phyloP scores from a whole-genome alignment of 176 grass and related monocot genomes.

The Zoysia pacifica region DNA sequence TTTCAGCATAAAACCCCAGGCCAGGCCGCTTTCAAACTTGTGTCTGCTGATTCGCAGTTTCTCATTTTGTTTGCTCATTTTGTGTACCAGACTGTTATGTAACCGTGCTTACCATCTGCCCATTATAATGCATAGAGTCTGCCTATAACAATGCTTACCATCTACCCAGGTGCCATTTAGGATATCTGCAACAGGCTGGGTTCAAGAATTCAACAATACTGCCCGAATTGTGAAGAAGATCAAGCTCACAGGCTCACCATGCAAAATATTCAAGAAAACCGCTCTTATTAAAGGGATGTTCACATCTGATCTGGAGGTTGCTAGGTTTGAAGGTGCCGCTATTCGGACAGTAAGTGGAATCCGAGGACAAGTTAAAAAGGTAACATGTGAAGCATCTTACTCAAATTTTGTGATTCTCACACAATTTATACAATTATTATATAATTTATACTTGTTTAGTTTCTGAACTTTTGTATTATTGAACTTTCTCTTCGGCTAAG shows the following conservation, averaged over 20 bases:
- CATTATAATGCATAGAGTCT: slow-evolving; percentile 22
- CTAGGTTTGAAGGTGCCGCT: slow-evolving; percentile 94
- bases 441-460: background rate
- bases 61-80: background rate
- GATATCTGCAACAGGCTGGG: slow-evolving; percentile 73
- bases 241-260: slow-evolving; percentile 82
- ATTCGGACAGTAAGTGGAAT: slow-evolving; percentile 90
- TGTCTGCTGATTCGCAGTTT: slow-evolving; percentile 4
- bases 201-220: slow-evolving; percentile 97
- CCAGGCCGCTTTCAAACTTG: background rate
- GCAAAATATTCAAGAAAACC: slow-evolving; percentile 98
- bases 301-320: slow-evolving; percentile 95
- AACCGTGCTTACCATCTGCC: slow-evolving; percentile 31
- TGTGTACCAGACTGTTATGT: slow-evolving; percentile 23
- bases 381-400: slow-evolving; percentile 44
- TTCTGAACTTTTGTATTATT: background rate
- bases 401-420: slow-evolving; percentile 18
- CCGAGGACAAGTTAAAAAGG: slow-evolving; percentile 97
- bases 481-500: background rate
- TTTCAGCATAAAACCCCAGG: slow-evolving; percentile 21
- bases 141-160: slow-evolving; percentile 25
- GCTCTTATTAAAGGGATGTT: slow-evolving; percentile 96
- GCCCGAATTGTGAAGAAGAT: slow-evolving; percentile 94
- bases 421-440: background rate
- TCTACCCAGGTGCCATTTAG: slow-evolving; percentile 73